Conservation (phyloP, 805 yeast genomes). For the Starmerella floris region DNA sequence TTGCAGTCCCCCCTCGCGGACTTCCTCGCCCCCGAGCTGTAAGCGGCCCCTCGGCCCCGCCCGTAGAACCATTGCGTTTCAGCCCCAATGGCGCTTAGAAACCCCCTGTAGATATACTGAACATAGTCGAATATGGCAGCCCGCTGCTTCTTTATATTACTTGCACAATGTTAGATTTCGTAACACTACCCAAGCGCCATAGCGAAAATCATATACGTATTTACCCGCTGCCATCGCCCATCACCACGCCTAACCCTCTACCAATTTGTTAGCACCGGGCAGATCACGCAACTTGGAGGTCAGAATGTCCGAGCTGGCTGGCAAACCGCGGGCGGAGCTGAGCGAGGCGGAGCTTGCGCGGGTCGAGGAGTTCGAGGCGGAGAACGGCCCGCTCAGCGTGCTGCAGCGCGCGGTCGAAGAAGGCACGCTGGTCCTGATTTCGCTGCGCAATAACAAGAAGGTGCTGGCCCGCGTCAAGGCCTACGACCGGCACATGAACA, state of each 20-base stretch:
- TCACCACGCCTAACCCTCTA: too few relatives aligned
- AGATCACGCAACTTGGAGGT: too few relatives aligned
- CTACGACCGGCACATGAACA: conserved; percentile 89
- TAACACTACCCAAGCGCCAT: too few relatives aligned
- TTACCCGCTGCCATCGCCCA: too few relatives aligned
- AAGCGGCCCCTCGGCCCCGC: conserved; percentile 4
- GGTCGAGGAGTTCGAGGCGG: conserved; percentile 79
- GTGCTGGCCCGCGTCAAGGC: conserved; percentile 82
- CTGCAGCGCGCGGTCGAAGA: conserved; percentile 70
- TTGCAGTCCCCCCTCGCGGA: conserved; percentile 30
- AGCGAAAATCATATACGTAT: too few relatives aligned
- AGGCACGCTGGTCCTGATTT: conserved; percentile 66
- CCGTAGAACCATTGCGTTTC: too few relatives aligned
- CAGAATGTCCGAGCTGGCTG: conserved; percentile 42
- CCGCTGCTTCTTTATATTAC: too few relatives aligned
- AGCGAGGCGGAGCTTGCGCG: conserved; percentile 65
- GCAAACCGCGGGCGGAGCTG: conserved; percentile 66
- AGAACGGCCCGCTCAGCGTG: conserved; percentile 80
- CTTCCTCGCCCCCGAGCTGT: conserved; percentile 29
- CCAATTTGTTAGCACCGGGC: too few relatives aligned
- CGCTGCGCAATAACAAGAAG: conserved; percentile 87
- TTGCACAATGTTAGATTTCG: too few relatives aligned
- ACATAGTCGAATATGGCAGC: too few relatives aligned
- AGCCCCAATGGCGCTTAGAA: too few relatives aligned
- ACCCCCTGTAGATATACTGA: too few relatives aligned